Conservation (phyloP, 306 rosid genomes). For the Oxytropis ochrocephala region DNA sequence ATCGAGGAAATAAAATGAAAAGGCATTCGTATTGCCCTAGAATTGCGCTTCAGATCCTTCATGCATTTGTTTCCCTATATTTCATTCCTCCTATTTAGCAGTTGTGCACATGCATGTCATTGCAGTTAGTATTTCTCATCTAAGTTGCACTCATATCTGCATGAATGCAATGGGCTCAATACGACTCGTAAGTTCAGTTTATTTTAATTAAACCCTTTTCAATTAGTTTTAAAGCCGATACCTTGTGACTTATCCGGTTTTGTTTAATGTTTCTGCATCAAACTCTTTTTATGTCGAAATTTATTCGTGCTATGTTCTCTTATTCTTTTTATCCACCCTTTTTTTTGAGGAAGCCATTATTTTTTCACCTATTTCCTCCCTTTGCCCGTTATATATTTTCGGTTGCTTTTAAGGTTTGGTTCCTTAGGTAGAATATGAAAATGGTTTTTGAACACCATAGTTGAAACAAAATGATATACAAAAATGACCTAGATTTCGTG, state of each 20-base stretch:
- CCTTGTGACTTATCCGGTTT: neutral
- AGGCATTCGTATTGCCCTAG: slow-evolving; percentile 30
- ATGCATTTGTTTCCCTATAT: slow-evolving; percentile 19
- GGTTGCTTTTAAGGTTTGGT: neutral
- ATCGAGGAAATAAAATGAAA: slow-evolving; percentile 47
- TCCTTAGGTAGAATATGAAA: neutral
- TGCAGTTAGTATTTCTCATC: neutral
- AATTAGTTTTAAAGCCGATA: neutral
- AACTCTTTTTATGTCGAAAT: neutral
- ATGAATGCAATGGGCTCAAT: neutral
- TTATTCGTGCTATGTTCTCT: neutral
- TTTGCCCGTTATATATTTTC: neutral
- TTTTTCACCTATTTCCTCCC: neutral
- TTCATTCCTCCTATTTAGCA: slow-evolving; percentile 10
- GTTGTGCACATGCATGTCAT: slow-evolving; percentile 19
- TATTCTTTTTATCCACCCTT: too few relatives aligned
- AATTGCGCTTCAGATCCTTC: neutral
- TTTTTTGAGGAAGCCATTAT: too few relatives aligned
- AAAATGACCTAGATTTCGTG: too few relatives aligned
- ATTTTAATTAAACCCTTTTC: neutral
- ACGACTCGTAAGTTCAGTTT: neutral
- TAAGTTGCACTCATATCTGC: neutral
- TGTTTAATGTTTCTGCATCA: neutral
- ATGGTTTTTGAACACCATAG: neutral
- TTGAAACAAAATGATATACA: too few relatives aligned